phyloP scores from a whole-genome alignment of 1,284 basidiomycete species.

The Cryptococcus hybrid region DNA sequence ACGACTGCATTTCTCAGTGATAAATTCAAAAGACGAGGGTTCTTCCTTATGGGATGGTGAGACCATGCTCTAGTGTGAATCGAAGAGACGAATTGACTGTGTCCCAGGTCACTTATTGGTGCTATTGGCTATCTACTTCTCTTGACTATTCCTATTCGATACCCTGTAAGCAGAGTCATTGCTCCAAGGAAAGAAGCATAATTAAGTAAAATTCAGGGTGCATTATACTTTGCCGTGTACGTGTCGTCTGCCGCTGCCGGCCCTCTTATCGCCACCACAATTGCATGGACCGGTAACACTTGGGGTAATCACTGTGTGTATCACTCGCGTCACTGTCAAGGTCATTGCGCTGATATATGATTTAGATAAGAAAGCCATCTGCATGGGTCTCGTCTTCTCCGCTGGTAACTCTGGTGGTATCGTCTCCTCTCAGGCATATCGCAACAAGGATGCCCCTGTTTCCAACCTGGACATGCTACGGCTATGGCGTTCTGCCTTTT shows the following conservation, averaged over 20 bases:
- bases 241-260: slow-evolving; percentile 48
- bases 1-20: slow-evolving; percentile 49
- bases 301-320: slow-evolving; percentile 45
- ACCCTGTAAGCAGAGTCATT: slow-evolving; percentile 9
- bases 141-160: slow-evolving; percentile 35
- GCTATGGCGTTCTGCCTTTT: slow-evolving; percentile 46
- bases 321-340: neutral
- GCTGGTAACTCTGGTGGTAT: slow-evolving; percentile 54
- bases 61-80: neutral
- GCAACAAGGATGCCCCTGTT: slow-evolving; percentile 39
- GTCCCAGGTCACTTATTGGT: slow-evolving; percentile 33
- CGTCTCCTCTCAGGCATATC: slow-evolving; percentile 51
- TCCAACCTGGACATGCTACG: slow-evolving; percentile 46
- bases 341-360: slow-evolving; percentile 1
- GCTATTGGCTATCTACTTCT: slow-evolving; percentile 52
- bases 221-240: slow-evolving; percentile 52
- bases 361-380: slow-evolving; percentile 46
- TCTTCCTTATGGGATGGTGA: slow-evolving; percentile 52
- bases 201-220: slow-evolving; percentile 25
- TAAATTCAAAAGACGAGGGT: slow-evolving; percentile 42
- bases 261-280: slow-evolving; percentile 51
- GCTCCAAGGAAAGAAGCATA: neutral
- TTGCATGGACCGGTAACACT: slow-evolving; percentile 52
- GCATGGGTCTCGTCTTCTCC: slow-evolving; percentile 54
- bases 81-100: slow-evolving; percentile 44